Evolutionary conservation across 768 basidiomycete genomes (phyloP), one percentile per base, ranked within the genome.

Genomic region (Terana coerulea): DNA sequence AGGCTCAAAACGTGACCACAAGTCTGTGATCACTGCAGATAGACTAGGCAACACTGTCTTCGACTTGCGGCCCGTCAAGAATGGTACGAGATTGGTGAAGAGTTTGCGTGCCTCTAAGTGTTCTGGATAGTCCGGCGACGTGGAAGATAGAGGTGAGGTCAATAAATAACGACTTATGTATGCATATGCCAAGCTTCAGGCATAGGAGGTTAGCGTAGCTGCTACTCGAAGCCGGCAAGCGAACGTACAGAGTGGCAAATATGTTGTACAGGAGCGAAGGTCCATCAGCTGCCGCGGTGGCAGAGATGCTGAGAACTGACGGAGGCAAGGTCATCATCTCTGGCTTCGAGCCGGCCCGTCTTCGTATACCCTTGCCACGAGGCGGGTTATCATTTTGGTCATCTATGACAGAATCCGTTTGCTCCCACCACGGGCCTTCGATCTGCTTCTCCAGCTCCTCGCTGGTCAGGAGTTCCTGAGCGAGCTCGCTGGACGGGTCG

Each of bases 381-480:
- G n/a, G 21, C 33, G 51, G 15, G 1, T 46, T 21, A 26, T 54
- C 45, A 10, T 48, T 39, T 19, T 24, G 5, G 21, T 53, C 54
- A 3, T 42, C 12, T 19, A 22, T 17, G n/a, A 22, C 28, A 30
- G 36, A 21, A n/a, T n/a, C 14, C 1, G 60, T 56, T 17, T 60
- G 68, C 49, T 83, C 76, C 90, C 91, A 94, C 91, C 91, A 94
- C 5, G 91, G 90, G 4, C 71, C 67, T 3, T 67, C 67, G 19
- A 67, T 72, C n/a, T 73, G 75, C 4, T 68, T 65, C 25, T 75
- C 74, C 1, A 89, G 61, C 37, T 80, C 80, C 51, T 77, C 72
- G 53, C 79, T 81, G 25, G 78, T 66, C 19, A 91, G 65, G 2
- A 92, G 74, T 51, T 78, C 73, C 55, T 76, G 77, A 1, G 81